Conservation (phyloP, 768 basidiomycete genomes). For the Crassisporium funariophilum region DNA sequence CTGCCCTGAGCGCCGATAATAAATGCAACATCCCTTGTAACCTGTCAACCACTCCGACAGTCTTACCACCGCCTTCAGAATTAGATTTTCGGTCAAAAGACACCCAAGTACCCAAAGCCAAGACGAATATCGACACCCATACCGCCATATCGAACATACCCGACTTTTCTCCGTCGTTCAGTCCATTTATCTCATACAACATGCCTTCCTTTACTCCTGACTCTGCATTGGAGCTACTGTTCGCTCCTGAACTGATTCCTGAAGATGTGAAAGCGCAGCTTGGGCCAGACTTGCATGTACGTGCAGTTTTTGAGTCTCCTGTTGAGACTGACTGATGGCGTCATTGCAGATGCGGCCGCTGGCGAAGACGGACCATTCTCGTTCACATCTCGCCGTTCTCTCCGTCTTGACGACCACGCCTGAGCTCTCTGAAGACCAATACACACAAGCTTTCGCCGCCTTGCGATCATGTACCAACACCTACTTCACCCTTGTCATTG, state of each 20-base stretch:
- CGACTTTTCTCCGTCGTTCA: background rate
- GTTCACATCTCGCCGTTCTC: slow-evolving; percentile 86
- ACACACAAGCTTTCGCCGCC: slow-evolving; percentile 67
- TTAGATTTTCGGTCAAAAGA: no score
- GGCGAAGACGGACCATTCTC: slow-evolving; percentile 77
- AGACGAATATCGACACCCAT: no score
- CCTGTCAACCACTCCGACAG: no score
- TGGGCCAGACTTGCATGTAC: slow-evolving; percentile 68
- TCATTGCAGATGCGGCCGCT: slow-evolving; percentile 81
- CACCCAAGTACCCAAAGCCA: no score
- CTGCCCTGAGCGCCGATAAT: no score
- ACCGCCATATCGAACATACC: background rate
- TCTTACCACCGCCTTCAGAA: no score
- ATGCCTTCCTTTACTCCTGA: slow-evolving; percentile 55
- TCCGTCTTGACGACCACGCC: slow-evolving; percentile 77
- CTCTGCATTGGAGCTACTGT: slow-evolving; percentile 72
- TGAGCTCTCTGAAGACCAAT: slow-evolving; percentile 61
- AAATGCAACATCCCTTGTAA: no score
- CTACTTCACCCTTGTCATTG: slow-evolving; percentile 86
- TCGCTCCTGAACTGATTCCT: slow-evolving; percentile 73
- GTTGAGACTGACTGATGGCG: background rate
- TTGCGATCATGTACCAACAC: slow-evolving; percentile 57
- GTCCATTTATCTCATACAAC: background rate
- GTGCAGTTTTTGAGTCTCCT: slow-evolving; percentile 17
- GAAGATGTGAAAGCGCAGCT: slow-evolving; percentile 58